These are phyloP conservation scores for Pythium chondricola DNA, from an alignment of 352 stramenopile genomes.

Conservation along the genomic window DNA sequence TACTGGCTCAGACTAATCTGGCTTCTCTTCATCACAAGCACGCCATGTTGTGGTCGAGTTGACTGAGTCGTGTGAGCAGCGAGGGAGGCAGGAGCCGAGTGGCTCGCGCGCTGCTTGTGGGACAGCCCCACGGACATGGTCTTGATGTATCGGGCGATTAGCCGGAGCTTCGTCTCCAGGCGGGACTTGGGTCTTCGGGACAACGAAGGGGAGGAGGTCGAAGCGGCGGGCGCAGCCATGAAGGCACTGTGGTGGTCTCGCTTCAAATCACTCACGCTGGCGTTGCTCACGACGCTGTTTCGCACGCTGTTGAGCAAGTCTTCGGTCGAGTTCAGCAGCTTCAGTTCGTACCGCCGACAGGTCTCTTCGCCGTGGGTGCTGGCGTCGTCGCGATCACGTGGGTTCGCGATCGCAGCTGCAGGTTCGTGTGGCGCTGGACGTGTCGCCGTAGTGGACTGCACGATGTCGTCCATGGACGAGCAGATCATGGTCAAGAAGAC, in stretches of 20 bases:
- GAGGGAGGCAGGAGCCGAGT: not conserved
- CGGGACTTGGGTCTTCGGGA: slow-evolving; percentile 5
- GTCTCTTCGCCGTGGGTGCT: not conserved
- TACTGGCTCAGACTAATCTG: slow-evolving; percentile 20
- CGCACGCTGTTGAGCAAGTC: slow-evolving; percentile 14
- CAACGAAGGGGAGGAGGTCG: not conserved
- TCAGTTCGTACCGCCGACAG: not conserved
- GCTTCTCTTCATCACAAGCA: slow-evolving; percentile 14
- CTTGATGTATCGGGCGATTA: slow-evolving; percentile 20
- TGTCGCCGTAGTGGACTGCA: not conserved
- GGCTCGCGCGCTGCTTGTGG: slow-evolving; percentile 4
- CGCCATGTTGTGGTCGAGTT: not conserved
- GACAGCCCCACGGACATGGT: slow-evolving; percentile 13
- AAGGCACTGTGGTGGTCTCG: slow-evolving; percentile 12
- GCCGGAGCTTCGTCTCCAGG: slow-evolving; percentile 18
- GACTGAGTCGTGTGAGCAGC: not conserved
- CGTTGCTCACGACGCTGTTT: slow-evolving; percentile 14
- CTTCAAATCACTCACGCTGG: slow-evolving; percentile 17
- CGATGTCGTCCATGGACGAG: slow-evolving; percentile 12
- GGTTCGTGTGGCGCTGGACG: slow-evolving; percentile 1
- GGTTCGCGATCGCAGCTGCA: not conserved
- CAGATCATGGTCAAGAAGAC: slow-evolving; percentile 13
- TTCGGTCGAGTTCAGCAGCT: slow-evolving; percentile 1
- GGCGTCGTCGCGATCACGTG: not conserved
- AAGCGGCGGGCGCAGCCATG: not conserved